These are phyloP conservation scores for Sordariomycetes sp. DNA, from an alignment of 2,329 filamentous ascomycete genomes.

Conservation along the genomic window DNA sequence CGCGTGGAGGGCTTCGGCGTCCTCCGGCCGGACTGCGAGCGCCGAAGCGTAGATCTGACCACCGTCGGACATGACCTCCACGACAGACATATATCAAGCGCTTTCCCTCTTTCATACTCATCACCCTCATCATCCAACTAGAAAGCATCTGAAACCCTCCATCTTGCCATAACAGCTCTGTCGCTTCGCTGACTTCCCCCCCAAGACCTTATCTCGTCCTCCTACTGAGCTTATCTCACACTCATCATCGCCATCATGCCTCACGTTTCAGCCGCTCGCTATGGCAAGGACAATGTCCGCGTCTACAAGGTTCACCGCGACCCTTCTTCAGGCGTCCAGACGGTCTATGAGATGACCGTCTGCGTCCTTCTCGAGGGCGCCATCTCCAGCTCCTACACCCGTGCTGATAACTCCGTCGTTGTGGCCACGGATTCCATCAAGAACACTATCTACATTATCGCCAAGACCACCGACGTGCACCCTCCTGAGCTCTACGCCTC, in stretches of 20 bases:
- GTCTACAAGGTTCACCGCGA: conserved; percentile 90
- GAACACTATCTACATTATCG: conserved; percentile 91
- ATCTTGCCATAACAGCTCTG: not conserved
- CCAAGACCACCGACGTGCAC: conserved; percentile 85
- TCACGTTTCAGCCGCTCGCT: conserved; percentile 55
- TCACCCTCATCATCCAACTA: no score
- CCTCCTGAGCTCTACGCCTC: conserved; percentile 88
- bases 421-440: conserved; percentile 98
- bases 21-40: conserved; percentile 10
- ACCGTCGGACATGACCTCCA: no score
- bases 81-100: no score
- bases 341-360: conserved; percentile 90
- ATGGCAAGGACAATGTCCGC: conserved; percentile 97
- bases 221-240: not conserved
- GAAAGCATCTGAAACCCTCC: no score
- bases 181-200: not conserved
- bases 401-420: conserved; percentile 87
- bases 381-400: conserved; percentile 83
- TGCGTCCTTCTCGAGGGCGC: conserved; percentile 87
- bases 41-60: no score
- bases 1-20: conserved; percentile 14
- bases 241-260: conserved; percentile 32
- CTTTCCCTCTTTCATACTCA: not conserved
- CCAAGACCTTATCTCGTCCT: not conserved
- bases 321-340: conserved; percentile 66